Percentiles rank a stretch among this genome's conserved stretches.
phyloP scores from a whole-genome alignment of 148 eudicot genomes.

The Amaranthus palmeri region DNA sequence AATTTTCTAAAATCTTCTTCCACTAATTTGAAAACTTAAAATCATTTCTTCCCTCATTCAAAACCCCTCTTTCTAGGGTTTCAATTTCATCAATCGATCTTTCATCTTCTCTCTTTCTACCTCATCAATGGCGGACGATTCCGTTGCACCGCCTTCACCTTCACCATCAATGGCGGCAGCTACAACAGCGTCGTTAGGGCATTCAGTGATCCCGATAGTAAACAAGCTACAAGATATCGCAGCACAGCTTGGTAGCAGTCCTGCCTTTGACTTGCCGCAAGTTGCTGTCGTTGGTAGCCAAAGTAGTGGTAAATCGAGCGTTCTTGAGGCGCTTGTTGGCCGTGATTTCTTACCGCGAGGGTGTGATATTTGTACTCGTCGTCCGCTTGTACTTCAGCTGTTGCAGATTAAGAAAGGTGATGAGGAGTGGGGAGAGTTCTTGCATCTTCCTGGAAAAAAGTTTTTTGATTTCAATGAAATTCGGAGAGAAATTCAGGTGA shows the following conservation, averaged over 20 bases:
- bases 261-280: constrained; percentile 70
- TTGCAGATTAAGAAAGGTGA: constrained; percentile 59
- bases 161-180: constrained; percentile 22
- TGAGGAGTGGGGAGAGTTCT: constrained; percentile 88
- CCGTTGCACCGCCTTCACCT: constrained; percentile 28
- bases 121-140: constrained; percentile 37
- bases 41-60: constrained; percentile 5
- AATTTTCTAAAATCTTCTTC: background rate
- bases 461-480: constrained; percentile 67
- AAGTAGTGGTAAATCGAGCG: constrained; percentile 94
- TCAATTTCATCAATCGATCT: background rate
- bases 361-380: constrained; percentile 73
- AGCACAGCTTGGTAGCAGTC: constrained; percentile 64
- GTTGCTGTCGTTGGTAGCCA: constrained; percentile 92
- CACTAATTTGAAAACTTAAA: background rate
- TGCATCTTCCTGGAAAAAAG: constrained; percentile 65
- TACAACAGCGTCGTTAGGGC: constrained; percentile 47
- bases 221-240: constrained; percentile 90
- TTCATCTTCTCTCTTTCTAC: background rate
- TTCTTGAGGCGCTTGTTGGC: constrained; percentile 80
- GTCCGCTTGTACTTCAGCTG: constrained; percentile 84
- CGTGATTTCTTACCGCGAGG: constrained; percentile 95
- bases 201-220: constrained; percentile 75
- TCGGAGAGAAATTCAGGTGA: constrained; percentile 74
- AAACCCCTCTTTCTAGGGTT: constrained; percentile 24